Conservation (phyloP, 2,329 filamentous ascomycete species). For the Allantophomopsis cytisporea region DNA sequence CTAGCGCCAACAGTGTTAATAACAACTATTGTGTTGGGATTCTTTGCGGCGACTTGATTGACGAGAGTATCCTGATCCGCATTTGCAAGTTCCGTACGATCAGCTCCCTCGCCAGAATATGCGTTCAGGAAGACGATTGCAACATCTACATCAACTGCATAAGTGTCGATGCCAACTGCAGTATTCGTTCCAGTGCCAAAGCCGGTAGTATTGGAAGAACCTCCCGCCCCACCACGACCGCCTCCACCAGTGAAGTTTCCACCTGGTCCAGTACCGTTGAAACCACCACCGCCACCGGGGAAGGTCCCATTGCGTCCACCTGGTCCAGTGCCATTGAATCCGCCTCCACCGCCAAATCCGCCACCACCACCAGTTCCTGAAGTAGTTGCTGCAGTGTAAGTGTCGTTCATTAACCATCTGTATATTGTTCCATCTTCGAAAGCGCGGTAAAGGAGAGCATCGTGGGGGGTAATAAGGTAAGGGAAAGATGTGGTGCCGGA, state of each 20-base stretch:
- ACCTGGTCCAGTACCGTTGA: too few relatives aligned
- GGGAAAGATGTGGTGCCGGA: background rate
- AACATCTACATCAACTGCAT: background rate
- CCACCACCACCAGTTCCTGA: too few relatives aligned
- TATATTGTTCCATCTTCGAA: constrained; percentile 28
- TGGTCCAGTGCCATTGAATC: too few relatives aligned
- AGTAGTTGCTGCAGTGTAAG: too few relatives aligned
- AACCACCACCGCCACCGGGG: too few relatives aligned
- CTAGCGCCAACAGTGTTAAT: constrained; percentile 42
- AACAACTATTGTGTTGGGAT: constrained; percentile 47
- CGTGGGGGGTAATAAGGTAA: background rate
- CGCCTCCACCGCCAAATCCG: too few relatives aligned
- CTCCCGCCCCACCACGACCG: too few relatives aligned
- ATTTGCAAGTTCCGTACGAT: too few relatives aligned
- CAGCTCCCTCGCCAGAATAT: constrained; percentile 60
- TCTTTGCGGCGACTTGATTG: constrained; percentile 22
- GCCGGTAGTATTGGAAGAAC: too few relatives aligned
- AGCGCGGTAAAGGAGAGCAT: background rate
- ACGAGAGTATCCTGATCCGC: background rate
- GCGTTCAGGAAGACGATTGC: constrained; percentile 55
- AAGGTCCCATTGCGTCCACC: too few relatives aligned
- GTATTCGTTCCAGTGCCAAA: too few relatives aligned
- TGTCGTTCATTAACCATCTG: constrained; percentile 3
- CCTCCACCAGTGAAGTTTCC: too few relatives aligned
- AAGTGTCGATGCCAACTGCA: background rate